Evolutionary conservation across 345 rosid species (phyloP), one percentile per base, ranked within the genome.

Genomic region (Eucalyptus cladocalyx): DNA sequence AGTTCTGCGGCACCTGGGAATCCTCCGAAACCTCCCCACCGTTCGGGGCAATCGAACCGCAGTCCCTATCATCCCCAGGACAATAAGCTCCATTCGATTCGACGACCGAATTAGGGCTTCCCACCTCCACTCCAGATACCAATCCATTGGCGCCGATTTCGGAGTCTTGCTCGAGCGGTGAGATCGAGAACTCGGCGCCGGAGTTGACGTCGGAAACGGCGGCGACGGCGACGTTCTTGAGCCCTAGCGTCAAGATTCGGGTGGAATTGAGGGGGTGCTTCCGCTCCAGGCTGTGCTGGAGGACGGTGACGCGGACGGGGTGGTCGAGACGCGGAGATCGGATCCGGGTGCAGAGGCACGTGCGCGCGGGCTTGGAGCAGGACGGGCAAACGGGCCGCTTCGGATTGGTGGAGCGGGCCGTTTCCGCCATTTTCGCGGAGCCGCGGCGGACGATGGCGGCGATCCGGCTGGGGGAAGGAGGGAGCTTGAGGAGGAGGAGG

Each of bases 251-350:
- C 51, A 95, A 97, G 88, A 97, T 96, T 69, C 96, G 92, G 65
- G 96, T 89, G 69, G 97, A 95, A 91, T 97, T 97, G 89, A 96
- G 96, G 2, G 96, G 97, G 91, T 96, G 97, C 24, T 94, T 96
- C 34, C 88, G 93, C 93, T 97, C 99, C 88, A 93, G 93, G 86
- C 94, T 93, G 87, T 97, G 99, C 87, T 96, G 99, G 85, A 97
- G 99, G 30, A 97, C 94, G 90, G 96, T 95, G 49, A 97, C 91
- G 88, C 91, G 92, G 28, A 96, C 96, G 89, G 94, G 92, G 88
- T 95, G 96, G 19, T 96, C 96, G 12, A 95, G 91, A 86, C 91
- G 90, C 45, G 93, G 94, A 86, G 89, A 90, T 72, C 86, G 95
- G 89, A 97, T 56, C 65, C 96, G 94, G 32, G 43, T 50, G 95